Conservation (phyloP, 1,284 basidiomycete genomes). For the Sphagnurus paluster region DNA sequence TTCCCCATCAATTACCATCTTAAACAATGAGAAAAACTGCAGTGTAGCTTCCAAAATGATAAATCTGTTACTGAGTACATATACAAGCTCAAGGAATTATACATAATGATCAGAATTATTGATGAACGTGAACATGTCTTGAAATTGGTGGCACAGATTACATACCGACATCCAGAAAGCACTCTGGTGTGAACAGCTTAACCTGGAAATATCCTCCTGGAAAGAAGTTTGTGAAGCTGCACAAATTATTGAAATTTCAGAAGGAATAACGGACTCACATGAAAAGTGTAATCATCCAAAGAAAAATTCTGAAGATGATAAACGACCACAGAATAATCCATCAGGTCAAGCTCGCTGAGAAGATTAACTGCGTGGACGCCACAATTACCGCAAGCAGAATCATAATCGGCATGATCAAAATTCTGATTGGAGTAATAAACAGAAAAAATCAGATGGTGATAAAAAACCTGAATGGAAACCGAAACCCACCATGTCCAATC, state of each 20-base stretch:
- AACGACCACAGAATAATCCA: neutral
- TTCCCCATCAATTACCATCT: slow-evolving; percentile 11
- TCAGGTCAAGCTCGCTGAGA: neutral
- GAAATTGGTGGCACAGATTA: slow-evolving; percentile 36
- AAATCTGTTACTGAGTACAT: slow-evolving; percentile 27
- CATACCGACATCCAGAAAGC: slow-evolving; percentile 25
- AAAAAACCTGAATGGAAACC: neutral
- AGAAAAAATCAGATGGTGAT: neutral
- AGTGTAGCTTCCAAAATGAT: slow-evolving; percentile 22
- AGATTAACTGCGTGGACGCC: neutral
- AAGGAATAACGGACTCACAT: slow-evolving; percentile 2
- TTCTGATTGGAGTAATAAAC: too few species aligned
- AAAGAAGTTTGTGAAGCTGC: slow-evolving; percentile 23
- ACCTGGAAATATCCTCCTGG: slow-evolving; percentile 30
- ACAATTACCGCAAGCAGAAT: neutral
- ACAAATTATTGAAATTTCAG: slow-evolving; percentile 28
- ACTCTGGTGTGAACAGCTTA: slow-evolving; percentile 28
- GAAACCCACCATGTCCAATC: slow-evolving; percentile 9
- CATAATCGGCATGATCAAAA: neutral
- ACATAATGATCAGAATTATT: slow-evolving; percentile 29
- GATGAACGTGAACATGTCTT: slow-evolving; percentile 30
- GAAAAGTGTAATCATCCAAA: neutral
- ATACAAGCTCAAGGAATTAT: slow-evolving; percentile 32
- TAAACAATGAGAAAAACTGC: slow-evolving; percentile 19
- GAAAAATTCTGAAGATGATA: neutral